Evolutionary conservation across 768 basidiomycete species (phyloP).

Genomic region (Tephrocybe sp.): DNA sequence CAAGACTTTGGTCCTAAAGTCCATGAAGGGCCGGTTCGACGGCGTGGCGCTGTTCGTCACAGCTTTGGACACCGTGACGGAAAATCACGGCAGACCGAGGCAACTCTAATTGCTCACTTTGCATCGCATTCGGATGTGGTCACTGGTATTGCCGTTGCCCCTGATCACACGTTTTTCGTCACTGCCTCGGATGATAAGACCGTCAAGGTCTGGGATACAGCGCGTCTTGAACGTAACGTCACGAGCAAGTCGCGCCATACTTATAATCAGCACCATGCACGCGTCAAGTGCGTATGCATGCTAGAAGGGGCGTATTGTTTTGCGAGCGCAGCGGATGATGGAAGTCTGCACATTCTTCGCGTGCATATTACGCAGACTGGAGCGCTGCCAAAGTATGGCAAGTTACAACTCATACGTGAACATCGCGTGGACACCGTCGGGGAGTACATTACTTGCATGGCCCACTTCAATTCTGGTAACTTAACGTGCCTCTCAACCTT

Average conservation of each 20-base stretch:
- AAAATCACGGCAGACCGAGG: slow-evolving; percentile 60
- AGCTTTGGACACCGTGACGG: slow-evolving; percentile 69
- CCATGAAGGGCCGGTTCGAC: slow-evolving; percentile 76
- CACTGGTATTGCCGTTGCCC: slow-evolving; percentile 82
- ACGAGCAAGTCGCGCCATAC: slow-evolving; percentile 81
- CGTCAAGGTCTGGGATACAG: slow-evolving; percentile 90
- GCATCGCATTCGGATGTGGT: slow-evolving; percentile 80
- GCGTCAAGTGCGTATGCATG: slow-evolving; percentile 69
- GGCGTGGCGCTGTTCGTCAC: slow-evolving; percentile 72
- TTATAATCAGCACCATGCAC: slow-evolving; percentile 60
- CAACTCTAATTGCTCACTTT: slow-evolving; percentile 81
- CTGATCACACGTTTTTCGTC: slow-evolving; percentile 94
- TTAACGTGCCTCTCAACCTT: too few species aligned
- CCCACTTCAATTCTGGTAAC: slow-evolving; percentile 80
- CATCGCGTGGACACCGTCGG: slow-evolving; percentile 70
- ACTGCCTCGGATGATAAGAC: slow-evolving; percentile 94
- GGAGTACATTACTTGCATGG: slow-evolving; percentile 84
- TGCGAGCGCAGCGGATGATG: slow-evolving; percentile 83
- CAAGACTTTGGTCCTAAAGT: slow-evolving; percentile 91
- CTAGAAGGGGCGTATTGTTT: slow-evolving; percentile 89
- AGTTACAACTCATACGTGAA: slow-evolving; percentile 79
- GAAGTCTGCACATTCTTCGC: slow-evolving; percentile 80
- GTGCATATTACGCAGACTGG: slow-evolving; percentile 72
- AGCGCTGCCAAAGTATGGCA: slow-evolving; percentile 79
- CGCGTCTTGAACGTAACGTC: slow-evolving; percentile 91